Conservation (phyloP, 139 green algal species). For the Pleodorina starrii region DNA sequence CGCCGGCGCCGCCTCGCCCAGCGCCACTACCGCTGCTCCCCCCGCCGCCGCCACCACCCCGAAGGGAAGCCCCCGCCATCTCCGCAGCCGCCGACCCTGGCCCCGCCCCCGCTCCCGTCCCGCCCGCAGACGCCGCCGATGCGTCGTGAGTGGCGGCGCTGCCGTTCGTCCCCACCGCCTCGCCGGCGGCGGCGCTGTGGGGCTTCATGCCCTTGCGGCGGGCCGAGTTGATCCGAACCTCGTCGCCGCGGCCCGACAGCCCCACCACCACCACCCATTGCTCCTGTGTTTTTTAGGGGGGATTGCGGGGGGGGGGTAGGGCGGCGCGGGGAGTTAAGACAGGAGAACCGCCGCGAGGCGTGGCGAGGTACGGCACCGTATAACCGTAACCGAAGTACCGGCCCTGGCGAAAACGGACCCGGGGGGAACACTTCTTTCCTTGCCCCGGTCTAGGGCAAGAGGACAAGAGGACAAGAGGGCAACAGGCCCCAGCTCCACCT, state of each 20-base stretch:
- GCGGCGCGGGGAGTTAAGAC: no score
- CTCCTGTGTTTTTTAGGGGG: background rate
- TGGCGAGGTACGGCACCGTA: no score
- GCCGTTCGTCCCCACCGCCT: background rate
- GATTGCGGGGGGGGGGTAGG: background rate
- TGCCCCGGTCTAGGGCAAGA: no score
- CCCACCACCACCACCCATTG: slow-evolving; percentile 45
- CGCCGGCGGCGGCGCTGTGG: background rate
- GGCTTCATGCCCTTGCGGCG: slow-evolving; percentile 16
- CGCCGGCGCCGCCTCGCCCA: no score
- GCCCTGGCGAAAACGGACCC: no score
- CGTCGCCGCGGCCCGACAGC: slow-evolving; percentile 27
- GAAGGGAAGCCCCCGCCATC: background rate
- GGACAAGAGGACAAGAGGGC: no score
- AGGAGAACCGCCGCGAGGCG: no score
- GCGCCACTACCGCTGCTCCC: no score
- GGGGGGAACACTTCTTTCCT: no score
- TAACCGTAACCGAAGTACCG: no score
- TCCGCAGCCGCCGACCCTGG: background rate
- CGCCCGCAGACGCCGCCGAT: background rate
- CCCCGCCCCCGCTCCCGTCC: background rate
- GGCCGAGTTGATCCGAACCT: slow-evolving; percentile 23
- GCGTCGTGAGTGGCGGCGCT: background rate
- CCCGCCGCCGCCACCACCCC: no score
- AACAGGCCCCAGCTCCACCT: no score